These are phyloP conservation scores for Allodekkera sacchari DNA, from an alignment of 805 yeast species.

Conservation along the genomic window DNA sequence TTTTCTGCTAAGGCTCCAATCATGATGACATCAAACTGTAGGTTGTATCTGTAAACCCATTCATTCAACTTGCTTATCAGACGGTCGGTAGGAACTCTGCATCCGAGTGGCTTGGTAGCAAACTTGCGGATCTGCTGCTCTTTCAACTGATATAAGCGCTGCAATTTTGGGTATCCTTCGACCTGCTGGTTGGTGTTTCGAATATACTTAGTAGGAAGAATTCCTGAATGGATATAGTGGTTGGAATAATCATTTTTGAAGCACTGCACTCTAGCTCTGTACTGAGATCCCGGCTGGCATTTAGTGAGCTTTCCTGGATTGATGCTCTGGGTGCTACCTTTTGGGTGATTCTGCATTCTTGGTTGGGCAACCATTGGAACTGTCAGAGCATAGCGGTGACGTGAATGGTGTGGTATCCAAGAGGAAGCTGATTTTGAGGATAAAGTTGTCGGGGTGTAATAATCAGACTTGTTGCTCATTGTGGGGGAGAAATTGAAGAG, in stretches of 20 bases:
- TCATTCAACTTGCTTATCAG: conserved; percentile 48
- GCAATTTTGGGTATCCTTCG: conserved; percentile 82
- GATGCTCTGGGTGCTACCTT: conserved; percentile 5
- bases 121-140: conserved; percentile 43
- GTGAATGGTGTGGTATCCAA: no score
- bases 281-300: conserved; percentile 6
- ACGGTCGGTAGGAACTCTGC: conserved; percentile 40
- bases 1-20: conserved; percentile 78
- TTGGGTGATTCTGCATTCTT: background rate
- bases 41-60: conserved; percentile 52
- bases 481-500: no score
- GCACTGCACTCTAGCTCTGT: conserved; percentile 7
- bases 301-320: no score
- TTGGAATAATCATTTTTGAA: conserved; percentile 68
- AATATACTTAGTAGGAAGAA: conserved; percentile 54
- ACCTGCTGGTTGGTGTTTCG: conserved; percentile 59
- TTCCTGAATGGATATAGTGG: conserved; percentile 54
- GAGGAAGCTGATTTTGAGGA: no score
- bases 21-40: conserved; percentile 86
- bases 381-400: no score
- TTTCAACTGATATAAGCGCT: conserved; percentile 58
- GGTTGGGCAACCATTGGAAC: background rate
- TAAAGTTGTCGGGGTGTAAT: no score
- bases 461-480: no score
- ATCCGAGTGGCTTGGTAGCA: conserved; percentile 61